Conservation (phyloP, 140 eudicot species). For the Senecio squalidus region DNA sequence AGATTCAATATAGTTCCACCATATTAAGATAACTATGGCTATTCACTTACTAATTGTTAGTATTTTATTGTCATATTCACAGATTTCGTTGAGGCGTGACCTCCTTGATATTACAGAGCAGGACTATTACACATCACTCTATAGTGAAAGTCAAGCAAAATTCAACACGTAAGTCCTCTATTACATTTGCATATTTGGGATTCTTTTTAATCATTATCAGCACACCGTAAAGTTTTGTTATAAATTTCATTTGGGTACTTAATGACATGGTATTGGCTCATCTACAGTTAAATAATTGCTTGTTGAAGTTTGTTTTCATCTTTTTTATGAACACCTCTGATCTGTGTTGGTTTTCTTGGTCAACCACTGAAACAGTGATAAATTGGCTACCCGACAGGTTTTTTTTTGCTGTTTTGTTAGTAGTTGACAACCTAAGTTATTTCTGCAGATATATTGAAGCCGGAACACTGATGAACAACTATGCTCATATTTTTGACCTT, state of each 20-base stretch:
- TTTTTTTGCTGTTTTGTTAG: no score
- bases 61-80: constrained; percentile 12
- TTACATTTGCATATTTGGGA: background rate
- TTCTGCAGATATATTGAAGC: constrained; percentile 60
- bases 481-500: constrained; percentile 95
- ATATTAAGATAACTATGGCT: constrained; percentile 2
- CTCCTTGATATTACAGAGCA: constrained; percentile 76
- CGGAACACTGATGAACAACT: constrained; percentile 86
- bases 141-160: constrained; percentile 80
- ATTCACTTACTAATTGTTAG: background rate
- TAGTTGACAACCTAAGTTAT: no score
- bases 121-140: constrained; percentile 78
- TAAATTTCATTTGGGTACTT: background rate
- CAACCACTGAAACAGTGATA: no score
- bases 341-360: background rate
- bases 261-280: background rate
- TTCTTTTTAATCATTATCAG: no score
- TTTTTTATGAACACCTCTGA: background rate
- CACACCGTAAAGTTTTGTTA: no score
- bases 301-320: background rate
- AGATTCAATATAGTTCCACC: constrained; percentile 15
- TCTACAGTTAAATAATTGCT: background rate
- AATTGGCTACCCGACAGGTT: no score
- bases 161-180: constrained; percentile 66
- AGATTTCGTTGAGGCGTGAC: constrained; percentile 77